Conservation (phyloP, 768 basidiomycete species). For the Rhizopogon roseolus region DNA sequence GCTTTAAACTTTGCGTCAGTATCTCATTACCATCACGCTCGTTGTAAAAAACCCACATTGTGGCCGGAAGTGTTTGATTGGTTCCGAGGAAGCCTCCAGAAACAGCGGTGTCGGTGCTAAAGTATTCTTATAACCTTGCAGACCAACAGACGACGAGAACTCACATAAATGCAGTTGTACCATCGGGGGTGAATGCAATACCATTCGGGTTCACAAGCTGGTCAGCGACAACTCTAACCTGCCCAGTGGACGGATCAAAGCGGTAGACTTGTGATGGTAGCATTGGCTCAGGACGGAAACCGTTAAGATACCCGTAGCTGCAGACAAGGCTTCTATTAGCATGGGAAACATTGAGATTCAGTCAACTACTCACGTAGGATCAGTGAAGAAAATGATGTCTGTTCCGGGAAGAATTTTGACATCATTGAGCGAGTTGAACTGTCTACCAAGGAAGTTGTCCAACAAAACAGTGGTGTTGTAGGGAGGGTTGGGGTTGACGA, state of each 20-base stretch:
- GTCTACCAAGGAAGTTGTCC: conserved; percentile 76
- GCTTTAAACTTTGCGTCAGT: conserved; percentile 26
- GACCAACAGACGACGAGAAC: conserved; percentile 12
- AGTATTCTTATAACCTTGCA: conserved; percentile 13
- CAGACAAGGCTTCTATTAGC: not conserved
- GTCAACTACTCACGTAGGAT: conserved; percentile 58
- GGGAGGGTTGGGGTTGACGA: conserved; percentile 60
- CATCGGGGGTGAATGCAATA: conserved; percentile 65
- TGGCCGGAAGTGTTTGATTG: conserved; percentile 58
- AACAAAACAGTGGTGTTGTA: conserved; percentile 65
- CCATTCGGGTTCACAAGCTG: conserved; percentile 74
- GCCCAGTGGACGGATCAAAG: conserved; percentile 60
- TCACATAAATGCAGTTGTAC: conserved; percentile 61
- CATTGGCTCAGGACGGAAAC: conserved; percentile 62
- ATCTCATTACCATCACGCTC: not conserved
- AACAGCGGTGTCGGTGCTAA: conserved; percentile 26
- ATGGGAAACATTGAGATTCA: too few species aligned
- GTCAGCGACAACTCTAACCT: conserved; percentile 69
- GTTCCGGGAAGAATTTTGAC: conserved; percentile 65
- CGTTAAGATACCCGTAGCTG: conserved; percentile 61
- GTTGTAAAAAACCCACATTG: conserved; percentile 44
- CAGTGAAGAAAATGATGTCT: conserved; percentile 72
- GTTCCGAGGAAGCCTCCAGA: conserved; percentile 40
- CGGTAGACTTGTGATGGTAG: conserved; percentile 77
- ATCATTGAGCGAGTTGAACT: conserved; percentile 82